Evolutionary conservation across 352 stramenopile species (phyloP), one percentile per base, ranked within the genome.

Genomic region (Peronospora tabacina): DNA sequence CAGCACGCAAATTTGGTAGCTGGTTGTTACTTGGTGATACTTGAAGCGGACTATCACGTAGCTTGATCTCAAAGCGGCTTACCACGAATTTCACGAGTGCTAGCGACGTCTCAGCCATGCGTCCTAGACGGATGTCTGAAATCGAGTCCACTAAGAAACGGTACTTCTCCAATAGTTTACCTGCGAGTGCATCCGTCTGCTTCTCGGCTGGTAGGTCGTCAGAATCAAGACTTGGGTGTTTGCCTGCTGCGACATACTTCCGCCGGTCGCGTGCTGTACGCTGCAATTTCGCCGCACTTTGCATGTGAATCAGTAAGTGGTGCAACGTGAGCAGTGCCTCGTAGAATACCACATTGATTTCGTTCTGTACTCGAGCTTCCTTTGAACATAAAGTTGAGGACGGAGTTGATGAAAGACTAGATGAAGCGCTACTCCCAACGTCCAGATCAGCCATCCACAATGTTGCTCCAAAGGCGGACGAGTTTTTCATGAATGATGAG

Each of bases 91-190:
- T 68, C 28, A 86, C 68, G n/a, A 89, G 56, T 0, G 73, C 62
- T 2, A 85, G 64, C 6, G 76, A 77, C 8, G 72, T 79, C 29
- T 82, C 69, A 13, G 66, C 63, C 28, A 72, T 67, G 10, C 73
- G 61, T n/a, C 76, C 61, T 6, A 89, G 65, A 0, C 78, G 69
- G 13, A 79, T 56, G 38, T 89, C 75, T 4, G 83, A 61, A 19
- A 87, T 73, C 0, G 78, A 73, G 20, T 87, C 75, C 51, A 84
- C 76, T n/a, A 89, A 50, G 33, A 89, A 89, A 30, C 67, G 52
- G 51, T 82, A 57, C 52, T 89, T 89, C 34, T 65, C 58, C 12
- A 84, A 34, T 24, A 89, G 44, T 16, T 79, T 75, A 12, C 62
- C 55, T 3, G 69, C 75, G 34, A 82, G 42, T 9, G 51, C 58